A percentile compares a stretch with the other conserved stretches of the same genome.
phyloP scores from a whole-genome alignment of 1,284 basidiomycete species.

The Tylopilus orsonianus region DNA sequence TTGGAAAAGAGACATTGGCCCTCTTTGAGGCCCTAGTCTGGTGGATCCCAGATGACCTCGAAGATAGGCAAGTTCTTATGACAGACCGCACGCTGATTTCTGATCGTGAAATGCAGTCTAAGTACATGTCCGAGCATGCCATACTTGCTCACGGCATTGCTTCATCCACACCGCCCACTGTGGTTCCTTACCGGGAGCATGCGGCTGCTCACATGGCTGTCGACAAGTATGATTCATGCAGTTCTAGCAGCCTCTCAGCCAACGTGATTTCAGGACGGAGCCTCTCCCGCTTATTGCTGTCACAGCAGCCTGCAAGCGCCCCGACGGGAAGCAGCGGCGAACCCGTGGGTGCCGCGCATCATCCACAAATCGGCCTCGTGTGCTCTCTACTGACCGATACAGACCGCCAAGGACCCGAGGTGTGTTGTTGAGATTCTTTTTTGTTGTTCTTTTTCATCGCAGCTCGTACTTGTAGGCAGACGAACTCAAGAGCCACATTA shows the following conservation, averaged over 20 bases:
- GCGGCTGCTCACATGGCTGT: constrained; percentile 52
- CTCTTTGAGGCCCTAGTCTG: constrained; percentile 57
- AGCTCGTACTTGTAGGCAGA: constrained; percentile 36
- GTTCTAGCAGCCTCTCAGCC: constrained; percentile 19
- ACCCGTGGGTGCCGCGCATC: constrained; percentile 32
- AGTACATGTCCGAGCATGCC: constrained; percentile 39
- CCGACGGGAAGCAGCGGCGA: constrained; percentile 11
- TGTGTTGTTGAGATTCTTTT: constrained; percentile 21
- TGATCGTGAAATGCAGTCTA: constrained; percentile 36
- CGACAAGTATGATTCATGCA: constrained; percentile 47
- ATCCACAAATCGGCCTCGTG: constrained; percentile 53
- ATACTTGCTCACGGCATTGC: constrained; percentile 46
- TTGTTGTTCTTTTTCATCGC: background rate
- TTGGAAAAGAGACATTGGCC: constrained; percentile 44
- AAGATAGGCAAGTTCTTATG: constrained; percentile 38
- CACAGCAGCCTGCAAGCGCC: constrained; percentile 25
- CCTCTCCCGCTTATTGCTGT: constrained; percentile 42
- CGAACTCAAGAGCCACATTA: constrained; percentile 45
- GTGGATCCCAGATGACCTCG: constrained; percentile 43
- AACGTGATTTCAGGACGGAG: constrained; percentile 35
- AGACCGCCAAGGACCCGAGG: constrained; percentile 42
- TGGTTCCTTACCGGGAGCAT: constrained; percentile 48
- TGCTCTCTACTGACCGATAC: constrained; percentile 52
- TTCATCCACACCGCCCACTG: constrained; percentile 49
- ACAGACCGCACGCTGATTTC: constrained; percentile 1